These are phyloP conservation scores for Coniochaeta prunicola DNA, from an alignment of 2,329 filamentous ascomycete species.

Conservation along the genomic window DNA sequence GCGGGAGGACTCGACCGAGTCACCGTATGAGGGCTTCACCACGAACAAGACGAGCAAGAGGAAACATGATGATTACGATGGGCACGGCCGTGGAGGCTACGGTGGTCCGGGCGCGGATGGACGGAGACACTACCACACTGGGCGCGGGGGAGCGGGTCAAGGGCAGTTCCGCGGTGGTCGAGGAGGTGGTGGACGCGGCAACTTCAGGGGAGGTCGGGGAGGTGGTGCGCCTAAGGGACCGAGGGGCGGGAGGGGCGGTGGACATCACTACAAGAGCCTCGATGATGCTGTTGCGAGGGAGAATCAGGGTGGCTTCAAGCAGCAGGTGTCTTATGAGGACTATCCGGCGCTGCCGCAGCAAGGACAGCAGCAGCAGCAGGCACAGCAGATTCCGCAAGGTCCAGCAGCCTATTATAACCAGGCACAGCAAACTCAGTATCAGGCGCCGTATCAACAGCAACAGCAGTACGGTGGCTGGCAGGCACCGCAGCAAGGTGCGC, in stretches of 20 bases:
- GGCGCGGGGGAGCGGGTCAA: conserved; percentile 14
- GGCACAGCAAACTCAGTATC: conserved; percentile 8
- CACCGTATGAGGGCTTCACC: conserved; percentile 49
- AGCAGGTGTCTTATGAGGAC: conserved; percentile 42
- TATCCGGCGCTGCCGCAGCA: conserved; percentile 10
- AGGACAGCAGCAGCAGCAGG: conserved; percentile 2
- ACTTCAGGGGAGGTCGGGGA: conserved; percentile 29
- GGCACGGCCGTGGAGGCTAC: conserved; percentile 23
- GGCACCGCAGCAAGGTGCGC: neutral
- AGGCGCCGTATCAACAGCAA: conserved; percentile 3
- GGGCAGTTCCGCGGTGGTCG: conserved; percentile 29
- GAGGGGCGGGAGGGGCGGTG: conserved; percentile 40
- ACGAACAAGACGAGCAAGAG: conserved; percentile 54
- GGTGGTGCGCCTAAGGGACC: conserved; percentile 27
- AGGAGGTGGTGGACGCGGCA: conserved; percentile 22
- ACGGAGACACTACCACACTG: conserved; percentile 18
- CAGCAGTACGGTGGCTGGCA: conserved; percentile 7
- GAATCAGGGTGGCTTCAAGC: conserved; percentile 32
- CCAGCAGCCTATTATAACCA: neutral
- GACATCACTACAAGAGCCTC: conserved; percentile 55
- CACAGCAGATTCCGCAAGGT: neutral
- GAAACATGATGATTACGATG: conserved; percentile 52
- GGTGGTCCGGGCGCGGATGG: conserved; percentile 1
- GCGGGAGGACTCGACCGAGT: conserved; percentile 53
- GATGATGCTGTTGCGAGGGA: conserved; percentile 54